These are phyloP conservation scores for Heteromeles arbutifolia DNA, from an alignment of 306 rosid genomes.

Conservation along the genomic window DNA sequence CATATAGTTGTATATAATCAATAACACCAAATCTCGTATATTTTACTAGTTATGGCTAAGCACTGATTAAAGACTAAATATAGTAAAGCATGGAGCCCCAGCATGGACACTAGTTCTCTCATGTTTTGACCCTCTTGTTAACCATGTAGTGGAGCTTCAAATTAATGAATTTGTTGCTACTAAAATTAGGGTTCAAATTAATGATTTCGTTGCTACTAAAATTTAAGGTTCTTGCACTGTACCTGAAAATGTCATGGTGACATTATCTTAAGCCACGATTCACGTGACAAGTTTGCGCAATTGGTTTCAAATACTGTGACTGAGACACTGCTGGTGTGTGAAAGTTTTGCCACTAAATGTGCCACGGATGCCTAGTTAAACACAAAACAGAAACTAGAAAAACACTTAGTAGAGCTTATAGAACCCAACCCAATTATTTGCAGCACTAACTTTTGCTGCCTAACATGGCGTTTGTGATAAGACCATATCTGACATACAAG, in stretches of 20 bases:
- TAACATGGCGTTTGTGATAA: constrained; percentile 11
- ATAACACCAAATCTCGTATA: too few relatives aligned
- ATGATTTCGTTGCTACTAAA: not conserved
- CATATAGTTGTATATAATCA: not conserved
- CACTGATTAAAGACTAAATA: not conserved
- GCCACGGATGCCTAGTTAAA: not conserved
- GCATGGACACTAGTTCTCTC: constrained; percentile 7
- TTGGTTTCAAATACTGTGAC: not conserved
- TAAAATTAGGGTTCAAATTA: not conserved
- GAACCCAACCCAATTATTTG: constrained; percentile 2
- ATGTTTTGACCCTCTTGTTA: constrained; percentile 15
- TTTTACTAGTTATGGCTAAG: not conserved
- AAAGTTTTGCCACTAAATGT: not conserved
- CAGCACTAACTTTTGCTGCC: constrained; percentile 4
- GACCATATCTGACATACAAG: not conserved
- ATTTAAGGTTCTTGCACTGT: not conserved
- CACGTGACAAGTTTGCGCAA: accelerated
- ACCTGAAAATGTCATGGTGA: not conserved
- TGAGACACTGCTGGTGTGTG: not conserved
- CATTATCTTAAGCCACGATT: not conserved
- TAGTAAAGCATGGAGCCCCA: constrained; percentile 18
- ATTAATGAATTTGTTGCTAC: not conserved
- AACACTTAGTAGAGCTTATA: not conserved
- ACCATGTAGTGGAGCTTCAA: not conserved
- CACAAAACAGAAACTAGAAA: not conserved